Percentiles rank a stretch among this genome's conserved stretches.
Evolutionary conservation across 495 filamentous ascomycete genomes (phyloP).

Genomic region (Cudoniella acicularis): DNA sequence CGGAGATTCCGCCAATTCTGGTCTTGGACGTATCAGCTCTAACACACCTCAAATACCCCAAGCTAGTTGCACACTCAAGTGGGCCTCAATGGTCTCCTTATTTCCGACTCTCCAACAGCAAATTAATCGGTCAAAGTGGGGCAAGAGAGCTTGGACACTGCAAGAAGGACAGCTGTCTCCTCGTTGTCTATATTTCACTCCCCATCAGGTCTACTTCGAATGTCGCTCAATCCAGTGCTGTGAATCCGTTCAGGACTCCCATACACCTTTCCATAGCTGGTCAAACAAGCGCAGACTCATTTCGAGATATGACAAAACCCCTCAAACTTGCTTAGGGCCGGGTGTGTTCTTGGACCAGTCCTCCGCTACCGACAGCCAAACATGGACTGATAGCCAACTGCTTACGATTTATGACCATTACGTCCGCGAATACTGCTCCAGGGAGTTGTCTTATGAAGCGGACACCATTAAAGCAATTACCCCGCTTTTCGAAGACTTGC

Average conservation of each 20-base stretch:
- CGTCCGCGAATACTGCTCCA: not conserved
- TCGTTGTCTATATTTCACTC: slow-evolving; percentile 20
- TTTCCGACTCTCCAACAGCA: slow-evolving; percentile 18
- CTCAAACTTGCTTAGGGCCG: not conserved
- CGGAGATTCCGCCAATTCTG: slow-evolving; percentile 13
- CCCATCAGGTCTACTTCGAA: slow-evolving; percentile 19
- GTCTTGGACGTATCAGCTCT: slow-evolving; percentile 13
- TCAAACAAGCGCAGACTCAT: not conserved
- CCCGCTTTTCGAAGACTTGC: not conserved
- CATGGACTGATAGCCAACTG: not conserved
- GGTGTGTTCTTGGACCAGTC: not conserved
- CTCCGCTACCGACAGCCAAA: not conserved
- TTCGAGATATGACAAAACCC: not conserved
- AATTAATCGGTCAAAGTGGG: slow-evolving; percentile 11
- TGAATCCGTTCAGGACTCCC: slow-evolving; percentile 11
- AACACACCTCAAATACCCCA: not conserved
- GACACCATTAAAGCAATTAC: not conserved
- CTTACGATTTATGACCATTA: not conserved
- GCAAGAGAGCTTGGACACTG: slow-evolving; percentile 21
- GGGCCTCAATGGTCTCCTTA: slow-evolving; percentile 6
- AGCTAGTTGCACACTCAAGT: slow-evolving; percentile 4
- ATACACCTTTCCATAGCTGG: not conserved
- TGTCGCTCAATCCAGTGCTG: slow-evolving; percentile 11
- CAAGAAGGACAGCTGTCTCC: slow-evolving; percentile 19
- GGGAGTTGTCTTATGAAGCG: not conserved